Evolutionary conservation across 192 early-diverging fungal genomes (phyloP).

Genomic region (Dissophora ornata): DNA sequence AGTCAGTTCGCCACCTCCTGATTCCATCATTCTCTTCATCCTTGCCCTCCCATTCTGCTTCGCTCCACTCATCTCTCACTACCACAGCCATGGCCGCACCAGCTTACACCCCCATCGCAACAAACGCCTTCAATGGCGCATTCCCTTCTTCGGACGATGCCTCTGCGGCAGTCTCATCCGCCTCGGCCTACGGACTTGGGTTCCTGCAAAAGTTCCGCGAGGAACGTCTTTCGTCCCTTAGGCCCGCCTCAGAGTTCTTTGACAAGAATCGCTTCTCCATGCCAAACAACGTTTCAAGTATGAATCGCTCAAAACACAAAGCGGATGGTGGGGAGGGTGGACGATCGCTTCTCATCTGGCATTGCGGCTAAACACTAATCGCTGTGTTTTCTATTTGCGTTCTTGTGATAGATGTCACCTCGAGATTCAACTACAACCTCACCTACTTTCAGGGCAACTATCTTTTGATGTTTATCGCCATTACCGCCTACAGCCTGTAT

Average conservation of each 20-base stretch:
- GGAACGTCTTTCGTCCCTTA: constrained; percentile 62
- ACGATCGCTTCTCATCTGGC: too few species aligned
- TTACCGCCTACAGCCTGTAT: constrained; percentile 68
- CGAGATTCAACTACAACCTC: constrained; percentile 65
- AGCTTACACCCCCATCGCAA: constrained; percentile 36
- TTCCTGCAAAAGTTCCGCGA: constrained; percentile 61
- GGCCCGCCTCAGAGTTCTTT: constrained; percentile 66
- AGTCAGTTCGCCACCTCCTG: neutral
- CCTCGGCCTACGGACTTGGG: constrained; percentile 49
- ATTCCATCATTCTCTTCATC: neutral
- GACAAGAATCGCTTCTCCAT: constrained; percentile 64
- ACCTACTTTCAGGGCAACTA: constrained; percentile 72
- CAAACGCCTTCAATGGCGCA: constrained; percentile 45
- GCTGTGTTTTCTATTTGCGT: neutral
- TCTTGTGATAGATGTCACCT: constrained; percentile 45
- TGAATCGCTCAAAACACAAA: neutral
- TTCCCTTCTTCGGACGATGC: constrained; percentile 39
- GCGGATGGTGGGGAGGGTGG: too few species aligned
- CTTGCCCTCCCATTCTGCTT: neutral
- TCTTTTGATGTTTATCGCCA: constrained; percentile 64
- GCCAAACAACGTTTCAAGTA: constrained; percentile 57
- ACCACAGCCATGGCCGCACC: constrained; percentile 36
- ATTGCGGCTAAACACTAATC: too few species aligned
- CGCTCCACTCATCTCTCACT: neutral
- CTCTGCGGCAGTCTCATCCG: constrained; percentile 29